A percentile compares a stretch with the other conserved stretches of the same genome.
phyloP scores from a whole-genome alignment of 2,329 filamentous ascomycete genomes.

The Zopfia rhizophila region DNA sequence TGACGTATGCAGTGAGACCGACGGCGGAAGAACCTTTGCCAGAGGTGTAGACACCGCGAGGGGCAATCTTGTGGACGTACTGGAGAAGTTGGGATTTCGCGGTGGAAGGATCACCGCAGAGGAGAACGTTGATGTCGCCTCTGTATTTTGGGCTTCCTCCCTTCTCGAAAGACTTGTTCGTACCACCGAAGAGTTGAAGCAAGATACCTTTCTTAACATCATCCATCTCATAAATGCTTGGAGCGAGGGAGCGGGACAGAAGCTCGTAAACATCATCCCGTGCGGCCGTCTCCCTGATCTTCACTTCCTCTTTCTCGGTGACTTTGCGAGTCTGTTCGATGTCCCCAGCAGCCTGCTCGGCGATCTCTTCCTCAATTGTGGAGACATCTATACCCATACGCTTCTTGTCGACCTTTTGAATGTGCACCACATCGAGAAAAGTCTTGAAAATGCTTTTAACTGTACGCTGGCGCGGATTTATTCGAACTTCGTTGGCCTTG shows the following conservation, averaged over 20 bases:
- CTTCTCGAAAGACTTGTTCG: conserved; percentile 97
- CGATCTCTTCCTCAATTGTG: conserved; percentile 85
- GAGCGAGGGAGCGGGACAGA: conserved; percentile 87
- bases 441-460: conserved; percentile 98
- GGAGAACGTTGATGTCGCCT: conserved; percentile 95
- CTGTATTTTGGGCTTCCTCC: conserved; percentile 95
- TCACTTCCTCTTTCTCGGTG: conserved; percentile 84
- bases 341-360: conserved; percentile 74
- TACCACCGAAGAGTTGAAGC: conserved; percentile 94
- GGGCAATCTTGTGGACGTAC: conserved; percentile 98
- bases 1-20: conserved; percentile 81
- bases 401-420: conserved; percentile 96
- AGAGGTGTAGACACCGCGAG: conserved; percentile 82
- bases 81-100: conserved; percentile 93
- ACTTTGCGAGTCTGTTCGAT: conserved; percentile 87
- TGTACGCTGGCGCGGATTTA: conserved; percentile 91
- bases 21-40: conserved; percentile 81
- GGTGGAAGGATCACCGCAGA: conserved; percentile 97
- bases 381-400: conserved; percentile 90
- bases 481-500: conserved; percentile 89
- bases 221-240: conserved; percentile 97
- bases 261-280: conserved; percentile 93
- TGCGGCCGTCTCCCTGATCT: conserved; percentile 82
- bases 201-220: conserved; percentile 99
- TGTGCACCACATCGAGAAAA: conserved; percentile 93